Conservation (phyloP, 2,329 filamentous ascomycete species). For the Colletotrichum agaves region DNA sequence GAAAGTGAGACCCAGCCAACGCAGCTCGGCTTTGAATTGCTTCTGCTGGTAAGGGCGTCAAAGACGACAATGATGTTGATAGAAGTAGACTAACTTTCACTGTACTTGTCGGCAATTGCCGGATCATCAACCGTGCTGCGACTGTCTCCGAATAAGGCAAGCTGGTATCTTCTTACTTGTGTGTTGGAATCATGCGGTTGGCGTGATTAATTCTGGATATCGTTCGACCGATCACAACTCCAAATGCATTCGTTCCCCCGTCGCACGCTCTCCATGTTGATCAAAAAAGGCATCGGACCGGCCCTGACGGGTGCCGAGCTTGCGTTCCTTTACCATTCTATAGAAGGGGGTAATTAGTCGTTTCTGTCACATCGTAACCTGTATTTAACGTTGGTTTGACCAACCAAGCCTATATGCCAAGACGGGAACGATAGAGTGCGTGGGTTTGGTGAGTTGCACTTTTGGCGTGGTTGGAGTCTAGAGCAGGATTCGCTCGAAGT, state of each 20-base stretch:
- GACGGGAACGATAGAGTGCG: not conserved
- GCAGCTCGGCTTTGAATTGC: too few species aligned
- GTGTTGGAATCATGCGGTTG: too few species aligned
- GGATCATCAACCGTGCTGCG: too few species aligned
- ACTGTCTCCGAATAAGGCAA: too few species aligned
- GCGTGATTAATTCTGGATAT: too few species aligned
- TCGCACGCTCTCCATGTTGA: not conserved
- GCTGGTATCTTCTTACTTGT: too few species aligned
- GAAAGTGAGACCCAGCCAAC: too few species aligned
- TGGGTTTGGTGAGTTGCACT: slow-evolving; percentile 5
- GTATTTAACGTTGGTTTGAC: slow-evolving; percentile 9
- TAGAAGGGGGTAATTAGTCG: not conserved
- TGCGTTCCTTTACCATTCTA: not conserved
- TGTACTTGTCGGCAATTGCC: too few species aligned
- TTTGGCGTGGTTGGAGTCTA: not conserved
- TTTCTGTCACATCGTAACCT: not conserved
- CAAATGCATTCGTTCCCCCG: not conserved
- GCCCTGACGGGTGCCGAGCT: not conserved
- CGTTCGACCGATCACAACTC: not conserved
- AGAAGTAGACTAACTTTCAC: too few species aligned
- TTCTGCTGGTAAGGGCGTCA: too few species aligned
- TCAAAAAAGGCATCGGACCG: not conserved
- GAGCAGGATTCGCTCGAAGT: slow-evolving; percentile 1
- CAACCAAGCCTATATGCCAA: not conserved
- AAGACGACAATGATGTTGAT: too few species aligned